phyloP scores from a whole-genome alignment of 2,329 filamentous ascomycete genomes.

The Neonectria neomacrospora region DNA sequence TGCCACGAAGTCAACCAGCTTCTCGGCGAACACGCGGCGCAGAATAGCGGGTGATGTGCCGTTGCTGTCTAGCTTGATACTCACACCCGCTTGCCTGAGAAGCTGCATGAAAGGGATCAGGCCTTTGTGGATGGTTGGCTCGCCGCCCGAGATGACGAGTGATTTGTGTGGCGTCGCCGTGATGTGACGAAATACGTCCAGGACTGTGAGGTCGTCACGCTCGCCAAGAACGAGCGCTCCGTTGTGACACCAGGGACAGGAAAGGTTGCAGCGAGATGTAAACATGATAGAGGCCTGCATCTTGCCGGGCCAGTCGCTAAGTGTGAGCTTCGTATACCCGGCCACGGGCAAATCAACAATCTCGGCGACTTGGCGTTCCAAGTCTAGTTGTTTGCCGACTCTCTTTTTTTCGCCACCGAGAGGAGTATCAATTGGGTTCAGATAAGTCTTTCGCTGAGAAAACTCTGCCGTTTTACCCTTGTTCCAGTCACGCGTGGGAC shows the following conservation, averaged over 20 bases:
- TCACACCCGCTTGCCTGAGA: constrained; percentile 26
- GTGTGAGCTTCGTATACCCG: constrained; percentile 36
- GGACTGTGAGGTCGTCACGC: constrained; percentile 23
- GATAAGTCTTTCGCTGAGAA: constrained; percentile 30
- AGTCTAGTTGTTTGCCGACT: background rate
- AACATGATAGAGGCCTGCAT: constrained; percentile 41
- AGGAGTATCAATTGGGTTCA: constrained; percentile 12
- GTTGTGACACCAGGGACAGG: constrained; percentile 42
- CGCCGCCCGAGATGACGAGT: constrained; percentile 38
- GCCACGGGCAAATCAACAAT: constrained; percentile 35
- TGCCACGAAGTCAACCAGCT: constrained; percentile 34
- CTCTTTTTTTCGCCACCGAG: background rate
- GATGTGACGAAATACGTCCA: constrained; percentile 36
- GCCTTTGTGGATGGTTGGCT: constrained; percentile 40
- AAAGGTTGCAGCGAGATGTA: constrained; percentile 37
- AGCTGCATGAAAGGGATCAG: constrained; percentile 33
- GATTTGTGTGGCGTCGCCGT: constrained; percentile 33
- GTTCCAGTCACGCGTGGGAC: constrained; percentile 40
- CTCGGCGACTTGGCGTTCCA: constrained; percentile 26
- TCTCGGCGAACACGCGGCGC: constrained; percentile 23
- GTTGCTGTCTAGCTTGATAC: constrained; percentile 38
- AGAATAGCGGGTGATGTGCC: constrained; percentile 24
- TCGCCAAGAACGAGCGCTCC: constrained; percentile 34
- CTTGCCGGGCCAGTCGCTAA: constrained; percentile 41
- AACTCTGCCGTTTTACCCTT: constrained; percentile 39